phyloP scores from a whole-genome alignment of 2,329 filamentous ascomycete genomes.

The Venturia oleaginea region DNA sequence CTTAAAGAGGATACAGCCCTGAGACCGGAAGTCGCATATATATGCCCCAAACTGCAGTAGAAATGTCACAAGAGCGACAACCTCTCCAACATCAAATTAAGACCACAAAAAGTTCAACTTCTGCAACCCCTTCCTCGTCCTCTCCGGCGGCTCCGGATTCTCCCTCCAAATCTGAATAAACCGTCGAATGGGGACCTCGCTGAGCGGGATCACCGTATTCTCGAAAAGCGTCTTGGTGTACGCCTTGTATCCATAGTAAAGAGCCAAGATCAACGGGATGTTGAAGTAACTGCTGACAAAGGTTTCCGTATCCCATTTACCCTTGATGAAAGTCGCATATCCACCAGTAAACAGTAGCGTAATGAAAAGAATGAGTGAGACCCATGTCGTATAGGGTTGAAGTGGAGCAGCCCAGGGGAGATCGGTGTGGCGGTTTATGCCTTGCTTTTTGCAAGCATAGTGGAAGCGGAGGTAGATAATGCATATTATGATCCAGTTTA shows the following conservation, averaged over 20 bases:
- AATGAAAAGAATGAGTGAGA: constrained; percentile 59
- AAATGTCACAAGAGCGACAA: no score
- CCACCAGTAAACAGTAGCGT: constrained; percentile 69
- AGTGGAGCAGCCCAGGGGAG: constrained; percentile 58
- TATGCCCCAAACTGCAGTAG: no score
- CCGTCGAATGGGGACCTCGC: not conserved
- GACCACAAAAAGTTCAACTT: not conserved
- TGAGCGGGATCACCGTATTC: not conserved
- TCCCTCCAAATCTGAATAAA: not conserved
- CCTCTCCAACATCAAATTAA: no score
- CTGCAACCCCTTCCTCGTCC: not conserved
- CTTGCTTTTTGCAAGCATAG: constrained; percentile 36
- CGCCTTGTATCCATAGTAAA: constrained; percentile 61
- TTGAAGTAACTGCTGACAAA: constrained; percentile 47
- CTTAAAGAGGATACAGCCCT: no score
- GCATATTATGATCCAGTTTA: constrained; percentile 38
- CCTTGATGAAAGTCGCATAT: constrained; percentile 54
- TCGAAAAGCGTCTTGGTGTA: constrained; percentile 35
- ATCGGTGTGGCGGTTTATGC: constrained; percentile 29
- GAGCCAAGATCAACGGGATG: constrained; percentile 62
- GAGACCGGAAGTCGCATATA: no score
- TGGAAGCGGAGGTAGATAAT: constrained; percentile 41
- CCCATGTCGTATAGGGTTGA: constrained; percentile 57
- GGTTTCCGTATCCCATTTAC: constrained; percentile 32
- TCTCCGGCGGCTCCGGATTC: not conserved